A percentile compares a stretch with the other conserved stretches of the same genome.
phyloP scores from a whole-genome alignment of 768 basidiomycete species.

The Leccinellum rugosiceps region DNA sequence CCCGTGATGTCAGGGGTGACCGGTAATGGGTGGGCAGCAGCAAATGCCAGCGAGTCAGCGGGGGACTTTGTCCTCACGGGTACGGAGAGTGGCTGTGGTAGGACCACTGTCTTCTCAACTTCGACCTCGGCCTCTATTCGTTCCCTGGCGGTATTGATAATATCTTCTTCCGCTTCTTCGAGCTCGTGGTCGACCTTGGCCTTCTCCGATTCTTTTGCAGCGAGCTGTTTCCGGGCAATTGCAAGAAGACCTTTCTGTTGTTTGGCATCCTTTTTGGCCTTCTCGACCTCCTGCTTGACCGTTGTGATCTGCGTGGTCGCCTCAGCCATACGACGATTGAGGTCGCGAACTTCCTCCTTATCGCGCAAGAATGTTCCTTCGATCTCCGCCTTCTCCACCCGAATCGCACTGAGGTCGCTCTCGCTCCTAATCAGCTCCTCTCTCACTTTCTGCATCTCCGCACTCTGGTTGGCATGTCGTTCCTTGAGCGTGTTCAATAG shows the following conservation, averaged over 20 bases:
- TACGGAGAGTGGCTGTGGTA: slow-evolving; percentile 11
- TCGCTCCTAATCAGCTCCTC: slow-evolving; percentile 86
- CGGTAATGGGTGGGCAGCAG: slow-evolving; percentile 73
- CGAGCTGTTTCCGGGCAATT: slow-evolving; percentile 92
- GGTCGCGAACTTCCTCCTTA: slow-evolving; percentile 88
- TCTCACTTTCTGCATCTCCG: slow-evolving; percentile 66
- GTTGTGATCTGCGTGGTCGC: slow-evolving; percentile 67
- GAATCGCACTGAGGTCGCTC: slow-evolving; percentile 85
- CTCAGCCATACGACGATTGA: slow-evolving; percentile 84
- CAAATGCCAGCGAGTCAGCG: slow-evolving; percentile 49
- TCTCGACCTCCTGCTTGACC: slow-evolving; percentile 77
- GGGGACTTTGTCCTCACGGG: slow-evolving; percentile 38
- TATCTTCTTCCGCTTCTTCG: slow-evolving; percentile 59
- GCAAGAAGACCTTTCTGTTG: slow-evolving; percentile 95
- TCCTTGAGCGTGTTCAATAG: slow-evolving; percentile 66
- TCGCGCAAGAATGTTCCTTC: slow-evolving; percentile 84
- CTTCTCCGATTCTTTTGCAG: slow-evolving; percentile 75
- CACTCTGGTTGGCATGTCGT: slow-evolving; percentile 60
- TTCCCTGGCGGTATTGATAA: slow-evolving; percentile 50
- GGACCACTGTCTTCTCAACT: slow-evolving; percentile 33
- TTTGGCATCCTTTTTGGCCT: slow-evolving; percentile 87
- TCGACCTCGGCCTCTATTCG: slow-evolving; percentile 53
- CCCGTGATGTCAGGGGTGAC: slow-evolving; percentile 60
- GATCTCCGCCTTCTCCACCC: slow-evolving; percentile 88
- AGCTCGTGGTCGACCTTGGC: slow-evolving; percentile 70